These are phyloP conservation scores for Mortierella sp. DNA, from an alignment of 371 early-diverging fungal species.

Conservation along the genomic window DNA sequence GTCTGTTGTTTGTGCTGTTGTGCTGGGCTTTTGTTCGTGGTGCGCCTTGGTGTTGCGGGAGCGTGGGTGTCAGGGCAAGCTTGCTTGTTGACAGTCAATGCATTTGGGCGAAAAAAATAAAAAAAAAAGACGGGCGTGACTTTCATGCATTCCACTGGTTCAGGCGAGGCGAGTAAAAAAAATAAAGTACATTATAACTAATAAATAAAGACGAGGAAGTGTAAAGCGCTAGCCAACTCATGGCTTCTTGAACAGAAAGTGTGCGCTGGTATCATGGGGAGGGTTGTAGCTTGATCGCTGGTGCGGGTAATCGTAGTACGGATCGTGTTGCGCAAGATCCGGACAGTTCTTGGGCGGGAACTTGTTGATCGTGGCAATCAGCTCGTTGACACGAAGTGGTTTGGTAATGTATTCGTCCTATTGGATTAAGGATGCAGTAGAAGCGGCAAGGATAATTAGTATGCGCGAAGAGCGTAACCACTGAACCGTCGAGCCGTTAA, in stretches of 20 bases:
- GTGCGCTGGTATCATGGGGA: slow-evolving; percentile 33
- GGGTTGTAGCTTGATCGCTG: slow-evolving; percentile 21
- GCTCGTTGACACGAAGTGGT: slow-evolving; percentile 72
- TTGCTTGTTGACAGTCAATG: too few relatives aligned
- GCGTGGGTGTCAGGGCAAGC: not conserved
- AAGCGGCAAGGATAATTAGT: not conserved
- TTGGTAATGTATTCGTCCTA: slow-evolving; percentile 84
- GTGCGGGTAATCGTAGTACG: slow-evolving; percentile 34
- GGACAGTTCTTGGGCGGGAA: slow-evolving; percentile 60
- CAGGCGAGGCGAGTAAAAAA: not conserved
- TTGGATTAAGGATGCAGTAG: not conserved
- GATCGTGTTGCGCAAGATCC: slow-evolving; percentile 43
- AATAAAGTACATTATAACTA: slow-evolving; percentile 4
- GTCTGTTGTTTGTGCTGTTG: not conserved
- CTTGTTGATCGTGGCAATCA: slow-evolving; percentile 75
- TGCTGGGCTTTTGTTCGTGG: not conserved
- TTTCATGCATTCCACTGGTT: not conserved
- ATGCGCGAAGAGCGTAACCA: too few relatives aligned
- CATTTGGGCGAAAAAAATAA: too few relatives aligned
- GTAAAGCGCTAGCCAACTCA: not conserved
- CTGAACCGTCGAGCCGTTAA: too few relatives aligned
- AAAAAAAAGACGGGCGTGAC: not conserved
- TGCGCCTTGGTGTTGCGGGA: not conserved
- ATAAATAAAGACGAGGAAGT: slow-evolving; percentile 2
- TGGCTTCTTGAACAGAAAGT: slow-evolving; percentile 29